Conservation (phyloP, 2,329 filamentous ascomycete species). For the Alternaria burnsii region DNA sequence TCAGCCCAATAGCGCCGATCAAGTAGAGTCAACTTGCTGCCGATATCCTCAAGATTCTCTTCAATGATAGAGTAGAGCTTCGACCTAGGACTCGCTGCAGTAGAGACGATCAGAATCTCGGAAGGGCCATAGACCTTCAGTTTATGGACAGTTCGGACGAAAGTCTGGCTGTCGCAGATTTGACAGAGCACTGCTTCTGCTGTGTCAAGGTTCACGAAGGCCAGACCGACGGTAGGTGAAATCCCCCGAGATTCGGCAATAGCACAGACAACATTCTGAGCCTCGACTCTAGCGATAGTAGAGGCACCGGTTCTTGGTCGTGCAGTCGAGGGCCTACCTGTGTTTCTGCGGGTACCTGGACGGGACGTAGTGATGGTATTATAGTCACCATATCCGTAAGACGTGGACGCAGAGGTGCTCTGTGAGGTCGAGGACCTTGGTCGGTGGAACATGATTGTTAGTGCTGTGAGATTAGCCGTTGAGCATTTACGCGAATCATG, state of each 20-base stretch:
- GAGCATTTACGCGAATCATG: conserved; percentile 21
- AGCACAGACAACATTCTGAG: conserved; percentile 84
- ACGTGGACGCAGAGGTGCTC: conserved; percentile 42
- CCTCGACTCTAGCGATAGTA: conserved; percentile 63
- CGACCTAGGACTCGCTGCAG: conserved; percentile 74
- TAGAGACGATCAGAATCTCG: conserved; percentile 78
- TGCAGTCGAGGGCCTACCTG: conserved; percentile 54
- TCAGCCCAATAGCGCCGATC: conserved; percentile 89
- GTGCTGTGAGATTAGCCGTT: conserved; percentile 29
- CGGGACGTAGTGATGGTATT: conserved; percentile 50
- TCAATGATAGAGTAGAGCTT: conserved; percentile 78
- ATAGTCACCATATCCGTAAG: conserved; percentile 47
- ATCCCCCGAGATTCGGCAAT: conserved; percentile 88
- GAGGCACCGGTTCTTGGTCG: conserved; percentile 65
- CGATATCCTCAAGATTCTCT: conserved; percentile 71
- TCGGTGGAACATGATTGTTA: conserved; percentile 39
- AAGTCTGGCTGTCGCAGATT: conserved; percentile 92
- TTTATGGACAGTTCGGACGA: conserved; percentile 87
- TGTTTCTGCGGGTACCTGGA: conserved; percentile 42
- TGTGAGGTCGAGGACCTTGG: conserved; percentile 40
- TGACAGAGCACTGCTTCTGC: conserved; percentile 87
- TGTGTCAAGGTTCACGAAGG: conserved; percentile 86
- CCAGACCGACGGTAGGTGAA: conserved; percentile 82
- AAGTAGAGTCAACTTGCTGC: conserved; percentile 65
- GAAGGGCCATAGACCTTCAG: conserved; percentile 81